phyloP scores from a whole-genome alignment of 2,329 filamentous ascomycete genomes.

The Penicillium sumatraense region DNA sequence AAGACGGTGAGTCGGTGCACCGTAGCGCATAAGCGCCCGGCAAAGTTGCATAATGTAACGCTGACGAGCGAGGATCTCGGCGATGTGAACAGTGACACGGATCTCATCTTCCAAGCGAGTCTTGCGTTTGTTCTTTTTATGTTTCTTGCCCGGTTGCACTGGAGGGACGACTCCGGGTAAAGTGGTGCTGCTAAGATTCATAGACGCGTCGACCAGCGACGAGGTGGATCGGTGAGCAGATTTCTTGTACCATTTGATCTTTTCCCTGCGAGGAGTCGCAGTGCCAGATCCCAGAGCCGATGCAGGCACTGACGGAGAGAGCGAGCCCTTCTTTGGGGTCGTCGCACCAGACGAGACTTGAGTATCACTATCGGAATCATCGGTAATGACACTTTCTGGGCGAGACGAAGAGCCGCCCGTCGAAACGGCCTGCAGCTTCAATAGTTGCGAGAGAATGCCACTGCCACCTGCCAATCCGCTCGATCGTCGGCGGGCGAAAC shows the following conservation, averaged over 20 bases:
- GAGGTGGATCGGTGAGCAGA: slow-evolving; percentile 40
- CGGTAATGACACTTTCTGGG: slow-evolving; percentile 33
- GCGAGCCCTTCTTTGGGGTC: slow-evolving; percentile 30
- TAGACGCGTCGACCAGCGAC: slow-evolving; percentile 44
- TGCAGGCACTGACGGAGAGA: slow-evolving; percentile 23
- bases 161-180: slow-evolving; percentile 32
- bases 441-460: slow-evolving; percentile 72
- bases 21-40: slow-evolving; percentile 85
- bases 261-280: slow-evolving; percentile 41
- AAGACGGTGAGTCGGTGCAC: slow-evolving; percentile 87
- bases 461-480: slow-evolving; percentile 32
- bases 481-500: slow-evolving; percentile 32
- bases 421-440: slow-evolving; percentile 69
- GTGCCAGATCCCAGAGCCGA: slow-evolving; percentile 32
- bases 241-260: slow-evolving; percentile 51
- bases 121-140: slow-evolving; percentile 33
- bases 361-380: slow-evolving; percentile 37
- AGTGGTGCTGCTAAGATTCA: slow-evolving; percentile 40
- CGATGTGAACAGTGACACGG: slow-evolving; percentile 65
- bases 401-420: slow-evolving; percentile 35
- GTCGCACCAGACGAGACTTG: slow-evolving; percentile 33
- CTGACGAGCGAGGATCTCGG: slow-evolving; percentile 76
- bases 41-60: slow-evolving; percentile 86
- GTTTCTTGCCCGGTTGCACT: slow-evolving; percentile 17
- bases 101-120: slow-evolving; percentile 55